These are phyloP conservation scores for Vitrella brassicaformis DNA, from an alignment of 73 alveolate species.

Conservation along the genomic window DNA sequence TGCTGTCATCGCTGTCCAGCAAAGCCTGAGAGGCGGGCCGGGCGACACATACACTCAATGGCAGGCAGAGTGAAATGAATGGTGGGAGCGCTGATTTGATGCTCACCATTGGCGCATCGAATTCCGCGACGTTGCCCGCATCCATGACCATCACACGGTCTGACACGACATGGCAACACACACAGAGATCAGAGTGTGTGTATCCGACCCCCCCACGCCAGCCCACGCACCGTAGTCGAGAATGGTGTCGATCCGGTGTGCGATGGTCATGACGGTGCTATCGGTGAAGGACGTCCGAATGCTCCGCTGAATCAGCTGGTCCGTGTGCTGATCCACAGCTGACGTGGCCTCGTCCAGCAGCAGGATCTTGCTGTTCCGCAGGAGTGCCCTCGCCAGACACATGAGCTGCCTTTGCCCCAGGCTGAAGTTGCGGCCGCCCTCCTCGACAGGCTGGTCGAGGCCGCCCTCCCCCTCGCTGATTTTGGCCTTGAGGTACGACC, in stretches of 20 bases:
- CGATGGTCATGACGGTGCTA: constrained; percentile 52
- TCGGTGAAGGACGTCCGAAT: constrained; percentile 18
- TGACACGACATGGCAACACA: no score
- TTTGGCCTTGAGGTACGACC: not conserved
- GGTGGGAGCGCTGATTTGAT: no score
- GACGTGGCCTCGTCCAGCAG: constrained; percentile 43
- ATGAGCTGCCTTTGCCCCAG: constrained; percentile 27
- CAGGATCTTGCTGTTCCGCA: constrained; percentile 62
- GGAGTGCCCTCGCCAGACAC: constrained; percentile 47
- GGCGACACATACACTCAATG: no score
- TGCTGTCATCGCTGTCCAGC: no score
- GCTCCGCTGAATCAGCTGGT: constrained; percentile 33
- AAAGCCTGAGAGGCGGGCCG: no score
- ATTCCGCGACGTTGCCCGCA: no score
- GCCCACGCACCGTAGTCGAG: constrained; percentile 47
- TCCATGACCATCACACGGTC: no score
- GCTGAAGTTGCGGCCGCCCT: constrained; percentile 23
- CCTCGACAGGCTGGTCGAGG: constrained; percentile 2
- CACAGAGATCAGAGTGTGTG: no score
- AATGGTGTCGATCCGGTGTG: constrained; percentile 48
- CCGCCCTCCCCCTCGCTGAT: not conserved
- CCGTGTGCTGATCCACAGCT: constrained; percentile 28
- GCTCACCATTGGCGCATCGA: no score
- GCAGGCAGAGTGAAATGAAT: no score
- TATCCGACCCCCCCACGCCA: no score